phyloP scores from a whole-genome alignment of 306 rosid species.

The Datisca glomerata region DNA sequence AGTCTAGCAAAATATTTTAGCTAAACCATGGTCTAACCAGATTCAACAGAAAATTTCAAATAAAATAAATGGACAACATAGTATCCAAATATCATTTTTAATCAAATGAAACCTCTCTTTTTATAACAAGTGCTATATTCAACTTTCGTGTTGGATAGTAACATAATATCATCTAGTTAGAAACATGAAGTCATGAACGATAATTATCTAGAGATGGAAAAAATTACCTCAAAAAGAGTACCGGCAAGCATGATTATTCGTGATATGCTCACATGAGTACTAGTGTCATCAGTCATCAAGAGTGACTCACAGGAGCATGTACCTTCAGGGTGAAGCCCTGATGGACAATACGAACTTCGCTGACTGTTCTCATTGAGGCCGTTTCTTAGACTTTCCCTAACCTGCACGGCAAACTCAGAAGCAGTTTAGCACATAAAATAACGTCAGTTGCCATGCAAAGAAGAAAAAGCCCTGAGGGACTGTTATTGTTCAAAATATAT shows the following conservation, averaged over 20 bases:
- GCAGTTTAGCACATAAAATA: conserved; percentile 9
- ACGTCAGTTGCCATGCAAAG: not conserved
- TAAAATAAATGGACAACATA: no score
- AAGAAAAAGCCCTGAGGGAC: not conserved
- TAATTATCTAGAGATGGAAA: not conserved
- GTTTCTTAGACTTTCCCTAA: conserved; percentile 91
- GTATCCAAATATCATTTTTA: no score
- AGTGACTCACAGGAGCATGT: conserved; percentile 68
- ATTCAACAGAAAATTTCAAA: no score
- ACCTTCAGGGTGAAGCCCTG: conserved; percentile 84
- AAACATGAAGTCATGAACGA: no score
- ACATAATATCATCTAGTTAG: not conserved
- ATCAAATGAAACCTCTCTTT: no score
- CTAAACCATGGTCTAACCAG: no score
- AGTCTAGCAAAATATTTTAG: no score
- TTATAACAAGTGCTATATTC: no score
- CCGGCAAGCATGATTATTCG: conserved; percentile 97
- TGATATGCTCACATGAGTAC: conserved; percentile 89
- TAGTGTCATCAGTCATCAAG: conserved; percentile 54
- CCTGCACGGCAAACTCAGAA: conserved; percentile 29
- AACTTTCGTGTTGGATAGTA: no score
- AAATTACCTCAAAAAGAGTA: conserved; percentile 79
- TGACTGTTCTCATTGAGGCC: conserved; percentile 60
- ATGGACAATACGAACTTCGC: conserved; percentile 57
- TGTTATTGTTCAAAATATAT: conserved; percentile 11